Evolutionary conservation across 306 rosid genomes (phyloP).

Genomic region (Comarum palustre): DNA sequence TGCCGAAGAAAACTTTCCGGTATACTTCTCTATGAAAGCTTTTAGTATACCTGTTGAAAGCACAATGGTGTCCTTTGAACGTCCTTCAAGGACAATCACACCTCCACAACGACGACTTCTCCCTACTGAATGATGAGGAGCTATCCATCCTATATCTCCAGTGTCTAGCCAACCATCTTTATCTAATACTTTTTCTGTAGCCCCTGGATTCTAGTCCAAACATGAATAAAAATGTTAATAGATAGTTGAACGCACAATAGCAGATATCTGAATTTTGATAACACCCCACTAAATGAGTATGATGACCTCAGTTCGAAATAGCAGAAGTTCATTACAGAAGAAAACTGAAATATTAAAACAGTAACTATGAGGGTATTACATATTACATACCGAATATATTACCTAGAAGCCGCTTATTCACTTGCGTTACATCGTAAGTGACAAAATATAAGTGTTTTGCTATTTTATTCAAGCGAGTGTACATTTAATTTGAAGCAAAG

Average conservation of each 20-base stretch:
- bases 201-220: conserved; percentile 59
- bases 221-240: conserved; percentile 13
- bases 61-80: conserved; percentile 92
- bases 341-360: background rate
- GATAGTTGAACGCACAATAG: background rate
- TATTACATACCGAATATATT: background rate
- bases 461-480: background rate
- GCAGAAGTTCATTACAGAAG: background rate
- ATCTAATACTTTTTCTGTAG: conserved; percentile 62
- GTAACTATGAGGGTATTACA: background rate
- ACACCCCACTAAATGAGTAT: background rate
- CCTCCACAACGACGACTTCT: conserved; percentile 70
- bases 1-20: conserved; percentile 6
- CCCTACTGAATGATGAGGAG: conserved; percentile 68
- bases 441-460: background rate
- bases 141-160: conserved; percentile 93
- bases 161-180: conserved; percentile 81
- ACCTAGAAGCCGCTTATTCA: background rate
- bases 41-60: conserved; percentile 69
- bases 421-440: background rate
- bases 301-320: too few relatives aligned
- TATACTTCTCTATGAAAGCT: conserved; percentile 4
- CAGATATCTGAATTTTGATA: background rate
- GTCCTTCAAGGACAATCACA: conserved; percentile 79
- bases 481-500: background rate